phyloP scores from a whole-genome alignment of 306 rosid species.

The Luffa acutangula region DNA sequence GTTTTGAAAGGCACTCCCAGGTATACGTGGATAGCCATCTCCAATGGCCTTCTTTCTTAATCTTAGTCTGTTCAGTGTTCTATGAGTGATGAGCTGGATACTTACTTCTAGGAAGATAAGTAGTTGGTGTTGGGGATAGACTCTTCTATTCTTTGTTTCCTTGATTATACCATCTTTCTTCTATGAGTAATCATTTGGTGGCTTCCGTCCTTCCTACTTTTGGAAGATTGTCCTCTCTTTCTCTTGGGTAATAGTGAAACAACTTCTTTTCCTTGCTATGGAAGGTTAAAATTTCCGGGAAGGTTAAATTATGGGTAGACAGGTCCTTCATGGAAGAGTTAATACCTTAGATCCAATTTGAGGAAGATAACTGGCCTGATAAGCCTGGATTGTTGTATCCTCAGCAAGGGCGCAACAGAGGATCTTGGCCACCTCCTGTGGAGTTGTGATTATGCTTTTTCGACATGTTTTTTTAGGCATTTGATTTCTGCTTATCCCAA shows the following conservation, averaged over 20 bases:
- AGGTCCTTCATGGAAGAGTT: neutral
- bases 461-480: neutral
- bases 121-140: neutral
- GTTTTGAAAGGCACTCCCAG: neutral
- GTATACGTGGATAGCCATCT: neutral
- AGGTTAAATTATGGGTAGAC: neutral
- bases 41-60: neutral
- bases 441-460: too few relatives aligned
- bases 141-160: neutral
- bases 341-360: neutral
- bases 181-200: neutral
- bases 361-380: too few relatives aligned
- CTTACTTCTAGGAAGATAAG: neutral
- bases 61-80: neutral
- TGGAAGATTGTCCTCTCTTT: neutral
- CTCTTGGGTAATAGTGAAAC: neutral
- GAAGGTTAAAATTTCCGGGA: too few relatives aligned
- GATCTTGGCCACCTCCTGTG: neutral
- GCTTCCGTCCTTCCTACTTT: neutral
- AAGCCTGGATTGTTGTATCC: too few relatives aligned
- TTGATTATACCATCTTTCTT: neutral
- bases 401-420: neutral
- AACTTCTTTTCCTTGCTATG: too few relatives aligned
- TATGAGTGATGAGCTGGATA: neutral
- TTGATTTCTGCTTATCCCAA: neutral